Evolutionary conservation across 2,329 filamentous ascomycete genomes (phyloP).

Genomic region (Cercospora sojina): DNA sequence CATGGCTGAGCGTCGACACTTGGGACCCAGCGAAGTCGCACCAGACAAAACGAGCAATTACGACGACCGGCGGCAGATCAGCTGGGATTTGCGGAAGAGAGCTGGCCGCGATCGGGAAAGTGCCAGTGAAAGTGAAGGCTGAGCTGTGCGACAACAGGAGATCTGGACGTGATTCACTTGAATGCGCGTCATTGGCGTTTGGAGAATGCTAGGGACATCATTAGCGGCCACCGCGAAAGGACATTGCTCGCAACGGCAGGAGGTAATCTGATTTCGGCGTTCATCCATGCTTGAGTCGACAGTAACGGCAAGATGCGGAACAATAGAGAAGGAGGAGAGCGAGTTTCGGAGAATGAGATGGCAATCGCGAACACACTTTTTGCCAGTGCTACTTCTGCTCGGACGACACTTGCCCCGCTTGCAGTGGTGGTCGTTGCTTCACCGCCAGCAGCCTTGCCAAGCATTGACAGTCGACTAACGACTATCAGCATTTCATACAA

Average conservation of each 20-base stretch:
- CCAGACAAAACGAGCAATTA: not conserved
- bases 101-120: not conserved
- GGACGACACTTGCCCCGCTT: not conserved
- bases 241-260: not conserved
- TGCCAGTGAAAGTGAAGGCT: not conserved
- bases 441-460: not conserved
- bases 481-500: not conserved
- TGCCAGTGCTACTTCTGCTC: not conserved
- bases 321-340: not conserved
- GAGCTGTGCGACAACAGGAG: not conserved
- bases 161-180: not conserved
- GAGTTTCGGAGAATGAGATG: not conserved
- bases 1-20: not conserved
- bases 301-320: not conserved
- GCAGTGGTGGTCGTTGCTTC: not conserved
- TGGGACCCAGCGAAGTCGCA: not conserved
- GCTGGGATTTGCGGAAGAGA: not conserved
- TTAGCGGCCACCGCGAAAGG: not conserved
- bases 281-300: not conserved
- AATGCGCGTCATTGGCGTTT: not conserved
- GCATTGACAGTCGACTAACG: not conserved
- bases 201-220: not conserved
- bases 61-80: not conserved
- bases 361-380: not conserved
- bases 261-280: not conserved